Conservation (phyloP, 208 protist species). For the Leishmania amazonensis region DNA sequence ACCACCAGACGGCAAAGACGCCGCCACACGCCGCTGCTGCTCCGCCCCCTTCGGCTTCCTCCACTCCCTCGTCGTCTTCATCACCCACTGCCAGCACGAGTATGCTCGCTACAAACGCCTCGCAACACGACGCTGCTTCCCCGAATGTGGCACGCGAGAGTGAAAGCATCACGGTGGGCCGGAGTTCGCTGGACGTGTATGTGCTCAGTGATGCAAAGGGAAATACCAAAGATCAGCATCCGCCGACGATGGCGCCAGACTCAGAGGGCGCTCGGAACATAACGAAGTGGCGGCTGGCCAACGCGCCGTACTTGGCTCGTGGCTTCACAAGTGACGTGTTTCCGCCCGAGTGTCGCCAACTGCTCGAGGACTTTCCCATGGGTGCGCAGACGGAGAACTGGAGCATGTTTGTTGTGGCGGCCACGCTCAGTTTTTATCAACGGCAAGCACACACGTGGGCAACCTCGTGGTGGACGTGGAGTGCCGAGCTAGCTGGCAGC, state of each 20-base stretch:
- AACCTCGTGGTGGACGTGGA: neutral
- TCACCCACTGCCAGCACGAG: neutral
- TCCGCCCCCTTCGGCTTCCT: neutral
- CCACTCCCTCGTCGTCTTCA: neutral
- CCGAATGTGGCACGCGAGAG: neutral
- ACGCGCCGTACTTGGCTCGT: neutral
- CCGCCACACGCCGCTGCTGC: neutral
- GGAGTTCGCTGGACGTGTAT: neutral
- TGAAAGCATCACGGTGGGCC: neutral
- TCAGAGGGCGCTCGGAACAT: neutral
- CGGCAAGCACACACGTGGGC: neutral
- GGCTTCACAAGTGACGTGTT: neutral
- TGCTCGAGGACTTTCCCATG: neutral
- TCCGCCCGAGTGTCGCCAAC: slow-evolving; percentile 3
- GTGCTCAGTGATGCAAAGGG: too few species aligned
- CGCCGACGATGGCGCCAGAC: neutral
- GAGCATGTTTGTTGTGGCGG: slow-evolving; percentile 7
- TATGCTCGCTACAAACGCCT: neutral
- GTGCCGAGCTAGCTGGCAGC: neutral
- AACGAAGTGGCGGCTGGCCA: neutral
- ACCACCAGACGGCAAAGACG: neutral
- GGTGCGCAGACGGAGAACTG: neutral
- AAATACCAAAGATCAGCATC: neutral
- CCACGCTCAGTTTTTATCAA: neutral
- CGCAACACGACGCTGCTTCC: neutral